These are phyloP conservation scores for Kwoniella dejecticola DNA, from an alignment of 768 basidiomycete genomes.

Conservation along the genomic window DNA sequence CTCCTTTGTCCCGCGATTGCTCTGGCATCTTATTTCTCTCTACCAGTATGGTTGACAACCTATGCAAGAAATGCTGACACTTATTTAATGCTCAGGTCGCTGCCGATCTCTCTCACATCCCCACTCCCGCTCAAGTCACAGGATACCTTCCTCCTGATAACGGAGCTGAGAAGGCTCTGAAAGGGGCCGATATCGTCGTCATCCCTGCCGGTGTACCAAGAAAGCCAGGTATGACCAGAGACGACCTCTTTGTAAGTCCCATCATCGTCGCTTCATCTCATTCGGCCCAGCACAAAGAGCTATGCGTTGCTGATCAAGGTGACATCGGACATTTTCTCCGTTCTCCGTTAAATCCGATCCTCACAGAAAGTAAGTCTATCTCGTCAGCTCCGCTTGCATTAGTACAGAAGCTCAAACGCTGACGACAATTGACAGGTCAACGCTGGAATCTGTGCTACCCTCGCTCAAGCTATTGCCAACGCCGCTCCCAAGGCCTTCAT, in stretches of 20 bases:
- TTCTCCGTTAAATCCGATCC: not conserved
- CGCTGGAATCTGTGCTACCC: slow-evolving; percentile 95
- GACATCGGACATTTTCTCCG: not conserved
- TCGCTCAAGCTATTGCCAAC: slow-evolving; percentile 82
- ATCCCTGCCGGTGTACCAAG: slow-evolving; percentile 99
- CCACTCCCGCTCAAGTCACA: slow-evolving; percentile 75
- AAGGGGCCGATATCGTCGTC: slow-evolving; percentile 87
- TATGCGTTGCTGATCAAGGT: slow-evolving; percentile 57
- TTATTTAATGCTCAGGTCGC: slow-evolving; percentile 61
- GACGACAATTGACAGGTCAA: slow-evolving; percentile 65
- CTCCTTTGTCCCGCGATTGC: slow-evolving; percentile 15
- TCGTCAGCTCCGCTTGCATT: not conserved
- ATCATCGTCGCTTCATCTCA: not conserved
- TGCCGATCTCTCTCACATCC: slow-evolving; percentile 93
- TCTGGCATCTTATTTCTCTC: not conserved
- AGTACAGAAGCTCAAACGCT: not conserved
- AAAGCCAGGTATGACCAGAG: slow-evolving; percentile 67
- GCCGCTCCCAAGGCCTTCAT: slow-evolving; percentile 88
- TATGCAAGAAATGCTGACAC: too few species aligned
- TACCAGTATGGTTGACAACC: too few species aligned
- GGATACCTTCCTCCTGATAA: slow-evolving; percentile 51
- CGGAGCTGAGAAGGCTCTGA: slow-evolving; percentile 64
- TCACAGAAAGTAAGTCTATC: slow-evolving; percentile 26
- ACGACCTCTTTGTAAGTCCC: slow-evolving; percentile 56
- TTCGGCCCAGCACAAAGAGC: not conserved